Base-by-base conservation (phyloP, 2,329 filamentous ascomycete species). In the Fusarium napiforme region DNA sequence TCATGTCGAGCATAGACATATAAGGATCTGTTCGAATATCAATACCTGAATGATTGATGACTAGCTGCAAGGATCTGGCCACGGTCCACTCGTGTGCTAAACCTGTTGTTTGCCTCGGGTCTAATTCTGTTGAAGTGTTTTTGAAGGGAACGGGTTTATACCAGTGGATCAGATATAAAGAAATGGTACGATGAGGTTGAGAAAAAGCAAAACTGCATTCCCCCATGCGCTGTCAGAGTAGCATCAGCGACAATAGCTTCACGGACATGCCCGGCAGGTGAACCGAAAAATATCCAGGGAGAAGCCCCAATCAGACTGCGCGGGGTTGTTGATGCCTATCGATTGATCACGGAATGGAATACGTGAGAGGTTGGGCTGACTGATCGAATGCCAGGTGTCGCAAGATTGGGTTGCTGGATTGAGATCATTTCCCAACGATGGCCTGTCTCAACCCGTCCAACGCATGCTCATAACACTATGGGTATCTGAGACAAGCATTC, bases 171-270 rank as follows among this genome's bases (percentile, higher is more conserved):
- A 58, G 50, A 64, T 55, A 60, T 46, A 65, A 67, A 36, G 47
- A 40, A 49, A 76, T 77, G 69, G 65, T 76, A 76, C 73, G 73
- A 77, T 64, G 53, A 32, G 66, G 55, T 55, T 55, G 23, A 58
- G 62, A 64, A 76, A 74, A 75, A 76, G 65, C 65, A 78, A 78
- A 68, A 57, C 49, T 43, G 18, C 26, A 26, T 42, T 67, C 42
- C 47, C 52, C 52, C 39, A 37, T 53, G 60, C 56, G 43, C n/a
- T 60, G 47, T 68, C 61, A 60, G 43, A 67, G 40, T 43, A 50
- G 60, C 56, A 62, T 40, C 52, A 60, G 53, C 32, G 55, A 66
- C 32, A 60, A 60, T 53, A 64, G 46, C 52, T 46, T 59, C 34
- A 28, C 73, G 61, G 74, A 63, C 60, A 77, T 67, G 59, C 63